Evolutionary conservation across 2,329 filamentous ascomycete genomes (phyloP).

Genomic region (Cladosporium sphaerospermum): DNA sequence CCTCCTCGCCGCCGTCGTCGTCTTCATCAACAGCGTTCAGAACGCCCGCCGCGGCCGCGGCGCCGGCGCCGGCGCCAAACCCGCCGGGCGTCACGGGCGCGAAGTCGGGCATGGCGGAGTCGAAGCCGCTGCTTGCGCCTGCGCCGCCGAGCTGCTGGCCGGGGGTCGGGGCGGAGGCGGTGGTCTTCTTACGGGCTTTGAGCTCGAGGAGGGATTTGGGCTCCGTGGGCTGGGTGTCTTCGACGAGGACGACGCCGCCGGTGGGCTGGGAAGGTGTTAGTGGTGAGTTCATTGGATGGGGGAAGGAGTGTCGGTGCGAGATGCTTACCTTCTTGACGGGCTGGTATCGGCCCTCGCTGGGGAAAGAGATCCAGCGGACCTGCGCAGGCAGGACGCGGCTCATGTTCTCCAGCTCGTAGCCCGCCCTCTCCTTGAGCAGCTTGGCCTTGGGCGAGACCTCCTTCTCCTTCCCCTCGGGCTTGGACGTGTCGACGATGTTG

Average conservation of each 20-base stretch:
- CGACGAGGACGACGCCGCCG: slow-evolving; percentile 84
- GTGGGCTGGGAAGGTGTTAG: slow-evolving; percentile 63
- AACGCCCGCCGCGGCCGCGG: slow-evolving; percentile 57
- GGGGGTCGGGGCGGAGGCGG: slow-evolving; percentile 38
- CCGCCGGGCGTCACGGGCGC: slow-evolving; percentile 13
- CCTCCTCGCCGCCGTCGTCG: slow-evolving; percentile 62
- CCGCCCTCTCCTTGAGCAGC: slow-evolving; percentile 76
- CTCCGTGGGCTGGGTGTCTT: slow-evolving; percentile 74
- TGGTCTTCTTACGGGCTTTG: slow-evolving; percentile 73
- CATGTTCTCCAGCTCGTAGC: slow-evolving; percentile 96
- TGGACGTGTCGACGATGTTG: slow-evolving; percentile 33
- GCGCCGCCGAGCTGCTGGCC: slow-evolving; percentile 21
- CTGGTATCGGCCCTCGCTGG: slow-evolving; percentile 74
- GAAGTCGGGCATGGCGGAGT: slow-evolving; percentile 29
- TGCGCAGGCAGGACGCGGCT: slow-evolving; percentile 86
- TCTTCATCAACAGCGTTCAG: slow-evolving; percentile 86
- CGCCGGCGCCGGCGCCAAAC: slow-evolving; percentile 16
- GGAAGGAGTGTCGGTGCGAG: slow-evolving; percentile 11
- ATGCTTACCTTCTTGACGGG: slow-evolving; percentile 77
- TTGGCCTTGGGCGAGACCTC: slow-evolving; percentile 54
- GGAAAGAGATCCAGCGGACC: slow-evolving; percentile 92
- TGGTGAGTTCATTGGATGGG: background rate
- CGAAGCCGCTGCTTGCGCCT: slow-evolving; percentile 14
- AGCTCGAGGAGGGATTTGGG: slow-evolving; percentile 78
- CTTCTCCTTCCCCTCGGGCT: slow-evolving; percentile 46